Conservation (phyloP, 2,329 filamentous ascomycete species). For the Paecilomyces variotii region DNA sequence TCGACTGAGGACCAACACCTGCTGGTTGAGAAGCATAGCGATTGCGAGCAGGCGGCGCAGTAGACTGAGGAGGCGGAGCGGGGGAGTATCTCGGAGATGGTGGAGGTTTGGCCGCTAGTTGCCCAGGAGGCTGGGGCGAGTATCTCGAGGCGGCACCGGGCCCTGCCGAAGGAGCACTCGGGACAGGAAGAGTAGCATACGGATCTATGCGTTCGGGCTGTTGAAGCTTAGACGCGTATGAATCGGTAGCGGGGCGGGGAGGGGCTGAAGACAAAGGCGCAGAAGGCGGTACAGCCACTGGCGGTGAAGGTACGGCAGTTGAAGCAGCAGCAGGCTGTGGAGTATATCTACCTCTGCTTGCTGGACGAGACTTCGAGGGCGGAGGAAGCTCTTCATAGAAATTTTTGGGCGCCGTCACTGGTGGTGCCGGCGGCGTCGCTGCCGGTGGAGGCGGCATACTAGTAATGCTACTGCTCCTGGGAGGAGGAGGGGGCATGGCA, state of each 20-base stretch:
- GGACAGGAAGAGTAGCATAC: constrained; percentile 21
- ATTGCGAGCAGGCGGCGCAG: constrained; percentile 18
- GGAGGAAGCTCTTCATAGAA: constrained; percentile 76
- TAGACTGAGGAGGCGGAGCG: constrained; percentile 32
- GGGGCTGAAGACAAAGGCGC: constrained; percentile 18
- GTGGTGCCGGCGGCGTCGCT: constrained; percentile 8
- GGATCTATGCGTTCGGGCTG: constrained; percentile 25
- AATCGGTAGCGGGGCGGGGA: constrained; percentile 8
- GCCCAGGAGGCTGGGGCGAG: constrained; percentile 32
- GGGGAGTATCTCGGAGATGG: constrained; percentile 36
- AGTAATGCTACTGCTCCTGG: constrained; percentile 56
- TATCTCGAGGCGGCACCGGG: constrained; percentile 29
- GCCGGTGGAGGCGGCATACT: constrained; percentile 18
- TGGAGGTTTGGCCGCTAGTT: constrained; percentile 26
- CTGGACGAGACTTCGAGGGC: constrained; percentile 52
- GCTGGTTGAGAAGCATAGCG: constrained; percentile 35
- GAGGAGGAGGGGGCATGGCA: constrained; percentile 45
- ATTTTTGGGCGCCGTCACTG: constrained; percentile 31
- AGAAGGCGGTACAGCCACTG: constrained; percentile 16
- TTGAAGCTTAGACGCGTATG: constrained; percentile 18
- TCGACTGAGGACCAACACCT: constrained; percentile 16
- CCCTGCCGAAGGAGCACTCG: constrained; percentile 20
- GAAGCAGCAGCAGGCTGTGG: constrained; percentile 23
- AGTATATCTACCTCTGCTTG: constrained; percentile 35
- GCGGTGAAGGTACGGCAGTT: neutral